Conservation (phyloP, 768 basidiomycete genomes). For the Phaffia australis region DNA sequence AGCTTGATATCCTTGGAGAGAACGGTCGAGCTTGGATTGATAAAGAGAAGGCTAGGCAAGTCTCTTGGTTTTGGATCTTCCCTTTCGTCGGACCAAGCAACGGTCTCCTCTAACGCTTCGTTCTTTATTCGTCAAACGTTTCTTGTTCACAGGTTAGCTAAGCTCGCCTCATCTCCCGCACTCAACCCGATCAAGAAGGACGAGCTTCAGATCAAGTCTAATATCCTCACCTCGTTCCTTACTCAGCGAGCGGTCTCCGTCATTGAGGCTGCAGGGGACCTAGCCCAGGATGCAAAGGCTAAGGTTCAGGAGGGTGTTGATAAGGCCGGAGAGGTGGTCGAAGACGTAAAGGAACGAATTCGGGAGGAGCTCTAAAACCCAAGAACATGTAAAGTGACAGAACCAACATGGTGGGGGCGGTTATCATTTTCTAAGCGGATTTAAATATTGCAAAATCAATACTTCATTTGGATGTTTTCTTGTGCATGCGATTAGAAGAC, state of each 20-base stretch:
- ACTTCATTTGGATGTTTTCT: no score
- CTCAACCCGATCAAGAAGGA: constrained; percentile 71
- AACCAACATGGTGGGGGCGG: not conserved
- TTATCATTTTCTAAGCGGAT: no score
- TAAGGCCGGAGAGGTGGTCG: constrained; percentile 13
- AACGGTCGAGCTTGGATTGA: constrained; percentile 52
- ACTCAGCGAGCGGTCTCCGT: constrained; percentile 32
- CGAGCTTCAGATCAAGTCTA: constrained; percentile 83
- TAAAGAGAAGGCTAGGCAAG: constrained; percentile 76
- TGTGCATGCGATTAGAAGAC: no score
- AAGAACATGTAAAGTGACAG: not conserved
- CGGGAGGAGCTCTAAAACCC: constrained; percentile 16
- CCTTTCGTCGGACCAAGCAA: not conserved
- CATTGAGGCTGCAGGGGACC: constrained; percentile 32
- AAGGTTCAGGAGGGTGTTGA: constrained; percentile 4
- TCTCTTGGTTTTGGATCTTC: not conserved
- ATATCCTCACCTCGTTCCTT: constrained; percentile 47
- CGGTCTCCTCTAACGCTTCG: not conserved
- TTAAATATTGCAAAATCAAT: no score
- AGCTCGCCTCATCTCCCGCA: constrained; percentile 67
- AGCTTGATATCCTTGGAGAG: not conserved
- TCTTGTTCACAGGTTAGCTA: constrained; percentile 48
- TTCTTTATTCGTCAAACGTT: constrained; percentile 14
- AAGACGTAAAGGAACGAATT: constrained; percentile 21
- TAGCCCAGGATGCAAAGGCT: constrained; percentile 3